Evolutionary conservation across 2,329 filamentous ascomycete genomes (phyloP), one percentile per base, ranked within the genome.

Genomic region (Cytospora paraplurivora): DNA sequence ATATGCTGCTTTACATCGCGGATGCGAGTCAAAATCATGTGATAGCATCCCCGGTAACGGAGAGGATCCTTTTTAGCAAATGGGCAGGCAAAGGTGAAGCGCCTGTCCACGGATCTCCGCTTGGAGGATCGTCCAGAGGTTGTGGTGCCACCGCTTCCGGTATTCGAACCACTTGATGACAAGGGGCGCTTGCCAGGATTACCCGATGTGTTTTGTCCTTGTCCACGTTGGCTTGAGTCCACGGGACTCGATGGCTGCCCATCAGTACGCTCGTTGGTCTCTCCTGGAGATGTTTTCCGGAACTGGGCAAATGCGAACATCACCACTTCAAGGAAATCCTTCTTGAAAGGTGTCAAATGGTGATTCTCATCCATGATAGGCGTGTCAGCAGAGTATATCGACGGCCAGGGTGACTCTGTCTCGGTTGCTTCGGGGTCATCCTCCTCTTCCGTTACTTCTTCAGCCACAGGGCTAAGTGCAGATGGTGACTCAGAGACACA

Each of bases 61-160:
- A 19, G 37, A 0, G 63, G 47, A 6, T 65, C 59, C 34, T 65
- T 62, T 15, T 65, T 65, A 12, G 63, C 61, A 27, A 58, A 63
- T 10, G 63, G 63, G 33, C 59, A 63, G 3, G 59, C 63, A 44
- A 63, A 59, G 0, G 41, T 13, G 1, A 54, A 15, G 15, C 38
- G 17, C 15, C 17, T n/a, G 4, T 44, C 38, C 12, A 13, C 38
- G 13, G 17, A 5, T 44, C 15, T 44, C 7, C 38, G 3, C 38
- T 44, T 44, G 15, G 38, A 44, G 38, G 15, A 44, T 17, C 38
- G 38, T n/a, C 38, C 38, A 6, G 38, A 44, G 15, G 7, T 44
- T 7, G 17, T n/a, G 7, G 38, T 44, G 1, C 38, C 38, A n/a
- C 38, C 38, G 17, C 38, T 44, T 4, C 38, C 15, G 15, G 15